phyloP scores from a whole-genome alignment of 2,329 filamentous ascomycete species.

The Apiospora hydei region DNA sequence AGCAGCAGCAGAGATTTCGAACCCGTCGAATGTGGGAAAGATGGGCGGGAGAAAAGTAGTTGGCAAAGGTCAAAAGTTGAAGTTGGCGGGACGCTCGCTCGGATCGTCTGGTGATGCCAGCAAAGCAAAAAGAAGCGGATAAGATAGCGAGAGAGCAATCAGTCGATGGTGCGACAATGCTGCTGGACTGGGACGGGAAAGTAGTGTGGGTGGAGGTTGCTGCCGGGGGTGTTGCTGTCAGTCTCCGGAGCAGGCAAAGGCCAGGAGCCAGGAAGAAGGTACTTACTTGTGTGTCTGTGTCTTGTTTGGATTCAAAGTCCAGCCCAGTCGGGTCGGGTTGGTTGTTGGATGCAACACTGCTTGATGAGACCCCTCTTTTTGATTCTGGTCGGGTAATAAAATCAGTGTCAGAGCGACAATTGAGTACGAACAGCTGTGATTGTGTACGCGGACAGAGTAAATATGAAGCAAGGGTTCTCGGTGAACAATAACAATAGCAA shows the following conservation, averaged over 20 bases:
- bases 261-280: neutral
- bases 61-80: neutral
- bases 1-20: constrained; percentile 11
- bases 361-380: neutral
- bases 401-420: neutral
- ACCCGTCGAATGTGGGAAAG: constrained; percentile 11
- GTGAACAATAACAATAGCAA: neutral
- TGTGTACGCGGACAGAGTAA: neutral
- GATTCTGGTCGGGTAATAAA: neutral
- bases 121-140: constrained; percentile 21
- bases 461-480: neutral
- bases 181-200: neutral
- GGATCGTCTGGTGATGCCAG: constrained; percentile 12
- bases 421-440: neutral
- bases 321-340: neutral
- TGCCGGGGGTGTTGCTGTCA: neutral
- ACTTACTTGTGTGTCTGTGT: neutral
- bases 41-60: neutral
- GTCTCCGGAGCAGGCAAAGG: constrained; percentile 1
- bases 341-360: neutral
- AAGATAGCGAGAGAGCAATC: constrained; percentile 16
- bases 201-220: constrained; percentile 13
- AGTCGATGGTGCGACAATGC: constrained; percentile 18
- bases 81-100: neutral
- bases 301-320: no score